Conservation (phyloP, 2,329 filamentous ascomycete genomes). For the Gyromitra esculenta region DNA sequence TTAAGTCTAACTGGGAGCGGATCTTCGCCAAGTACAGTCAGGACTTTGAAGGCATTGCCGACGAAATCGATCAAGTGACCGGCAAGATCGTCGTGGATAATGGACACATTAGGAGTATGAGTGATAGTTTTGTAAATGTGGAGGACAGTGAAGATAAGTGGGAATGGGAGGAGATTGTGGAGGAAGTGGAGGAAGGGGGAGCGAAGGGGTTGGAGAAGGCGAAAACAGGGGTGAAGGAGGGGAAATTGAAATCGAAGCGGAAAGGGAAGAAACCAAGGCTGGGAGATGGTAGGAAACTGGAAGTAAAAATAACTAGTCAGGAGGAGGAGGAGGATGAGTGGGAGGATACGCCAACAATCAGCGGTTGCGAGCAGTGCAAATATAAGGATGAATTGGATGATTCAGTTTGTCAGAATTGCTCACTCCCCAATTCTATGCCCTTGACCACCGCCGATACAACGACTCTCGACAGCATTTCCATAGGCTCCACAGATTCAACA, state of each 20-base stretch:
- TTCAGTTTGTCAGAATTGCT: constrained; percentile 37
- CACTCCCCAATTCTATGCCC: constrained; percentile 26
- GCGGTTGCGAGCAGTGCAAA: constrained; percentile 38
- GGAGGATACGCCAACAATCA: constrained; percentile 18
- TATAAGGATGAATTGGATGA: constrained; percentile 52
- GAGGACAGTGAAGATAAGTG: constrained; percentile 83
- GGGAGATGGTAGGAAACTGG: neutral
- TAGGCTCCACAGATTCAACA: neutral
- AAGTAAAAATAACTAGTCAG: neutral
- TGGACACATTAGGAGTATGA: constrained; percentile 78
- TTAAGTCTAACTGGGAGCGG: constrained; percentile 84
- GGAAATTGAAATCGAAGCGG: constrained; percentile 49
- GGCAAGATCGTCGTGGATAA: constrained; percentile 89
- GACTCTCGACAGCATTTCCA: neutral
- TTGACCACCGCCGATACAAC: neutral
- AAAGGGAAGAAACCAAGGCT: neutral
- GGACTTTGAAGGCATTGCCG: constrained; percentile 83
- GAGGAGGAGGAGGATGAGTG: constrained; percentile 46
- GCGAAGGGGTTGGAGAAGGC: constrained; percentile 31
- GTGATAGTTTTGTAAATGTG: constrained; percentile 71
- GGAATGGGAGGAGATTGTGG: constrained; percentile 32
- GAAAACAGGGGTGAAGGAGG: constrained; percentile 45
- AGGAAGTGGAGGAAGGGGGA: constrained; percentile 53
- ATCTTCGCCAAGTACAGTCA: constrained; percentile 89
- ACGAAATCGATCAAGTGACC: constrained; percentile 86